Conservation (phyloP, 1,284 basidiomycete species). For the Naganishia sp. region DNA sequence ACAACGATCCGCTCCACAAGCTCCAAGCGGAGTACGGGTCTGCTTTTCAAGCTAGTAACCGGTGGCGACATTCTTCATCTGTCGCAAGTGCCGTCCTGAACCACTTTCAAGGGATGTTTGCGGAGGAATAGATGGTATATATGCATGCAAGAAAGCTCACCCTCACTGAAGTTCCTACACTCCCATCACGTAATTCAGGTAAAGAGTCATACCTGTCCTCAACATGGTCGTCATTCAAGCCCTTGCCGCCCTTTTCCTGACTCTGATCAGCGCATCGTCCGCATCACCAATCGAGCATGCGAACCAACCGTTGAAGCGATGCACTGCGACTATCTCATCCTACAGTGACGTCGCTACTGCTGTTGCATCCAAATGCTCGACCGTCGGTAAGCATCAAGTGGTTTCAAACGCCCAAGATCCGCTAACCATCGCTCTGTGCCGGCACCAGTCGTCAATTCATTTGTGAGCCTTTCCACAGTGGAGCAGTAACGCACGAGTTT, state of each 20-base stretch:
- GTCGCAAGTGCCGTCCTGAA: too few species aligned
- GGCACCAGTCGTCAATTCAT: slow-evolving; percentile 11
- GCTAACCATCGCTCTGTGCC: not conserved
- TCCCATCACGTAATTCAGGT: too few species aligned
- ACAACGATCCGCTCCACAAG: too few species aligned
- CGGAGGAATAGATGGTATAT: too few species aligned
- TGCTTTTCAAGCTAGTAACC: too few species aligned
- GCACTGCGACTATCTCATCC: slow-evolving; percentile 37
- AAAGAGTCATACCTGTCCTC: not conserved
- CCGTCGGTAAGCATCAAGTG: slow-evolving; percentile 30
- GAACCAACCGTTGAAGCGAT: slow-evolving; percentile 30
- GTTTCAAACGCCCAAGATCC: not conserved
- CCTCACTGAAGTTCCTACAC: too few species aligned
- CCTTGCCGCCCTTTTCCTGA: slow-evolving; percentile 15
- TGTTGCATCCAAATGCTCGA: slow-evolving; percentile 34
- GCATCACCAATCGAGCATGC: slow-evolving; percentile 15
- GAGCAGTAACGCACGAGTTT: not conserved
- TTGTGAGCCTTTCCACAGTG: not conserved
- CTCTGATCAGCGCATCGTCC: not conserved
- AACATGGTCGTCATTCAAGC: slow-evolving; percentile 9
- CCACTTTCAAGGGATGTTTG: too few species aligned
- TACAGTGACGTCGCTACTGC: slow-evolving; percentile 35
- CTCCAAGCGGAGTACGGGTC: too few species aligned
- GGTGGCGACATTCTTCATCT: too few species aligned
- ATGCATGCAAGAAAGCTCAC: too few species aligned